Evolutionary conservation across 768 basidiomycete species (phyloP), one percentile per base, ranked within the genome.

Genomic region (Phaffia australis): DNA sequence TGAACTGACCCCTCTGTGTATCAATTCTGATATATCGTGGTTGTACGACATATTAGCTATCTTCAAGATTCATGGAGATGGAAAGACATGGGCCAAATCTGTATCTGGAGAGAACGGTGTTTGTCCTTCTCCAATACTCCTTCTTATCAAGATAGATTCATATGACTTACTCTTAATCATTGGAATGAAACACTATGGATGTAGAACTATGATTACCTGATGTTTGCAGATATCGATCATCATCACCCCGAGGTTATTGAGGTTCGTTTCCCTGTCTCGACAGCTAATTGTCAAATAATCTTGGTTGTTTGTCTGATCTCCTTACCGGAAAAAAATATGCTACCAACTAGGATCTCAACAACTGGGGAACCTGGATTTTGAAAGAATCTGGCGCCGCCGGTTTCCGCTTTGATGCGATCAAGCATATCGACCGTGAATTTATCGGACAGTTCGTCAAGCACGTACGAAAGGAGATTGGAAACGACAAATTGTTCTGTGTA

Each of bases 331-430:
- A n/a, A 51, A 23, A 51, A 42, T 42, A 42, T 42, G 6, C 11
- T 5, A 5, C 11, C 6, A 21, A 23, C 62, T 76, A 85, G 65
- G 92, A 93, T 72, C 77, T 92, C 30, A 71, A 68, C 64, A 23
- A 55, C 4, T 94, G 92, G 91, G 86, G 87, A 21, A 75, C 80
- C 30, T 93, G 89, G 88, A 79, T 89, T 51, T 75, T 92, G 21
- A 78, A 82, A 42, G 78, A 79, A 71, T 77, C 78, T 18, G 79
- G 78, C 9, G 76, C 76, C 0, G 73, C 74, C 14, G 92, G 91
- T 16, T 90, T 92, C 75, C 82, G 90, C 58, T 80, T 94, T 32
- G 92, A 94, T 73, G 92, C 91, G 21, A 87, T 92, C 70, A 95
- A 94, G 74, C 92, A 95, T 79, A 78, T 67, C 79, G 57, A 85